Conservation (phyloP, 2,329 filamentous ascomycete species). For the Colletotrichum eleusines region DNA sequence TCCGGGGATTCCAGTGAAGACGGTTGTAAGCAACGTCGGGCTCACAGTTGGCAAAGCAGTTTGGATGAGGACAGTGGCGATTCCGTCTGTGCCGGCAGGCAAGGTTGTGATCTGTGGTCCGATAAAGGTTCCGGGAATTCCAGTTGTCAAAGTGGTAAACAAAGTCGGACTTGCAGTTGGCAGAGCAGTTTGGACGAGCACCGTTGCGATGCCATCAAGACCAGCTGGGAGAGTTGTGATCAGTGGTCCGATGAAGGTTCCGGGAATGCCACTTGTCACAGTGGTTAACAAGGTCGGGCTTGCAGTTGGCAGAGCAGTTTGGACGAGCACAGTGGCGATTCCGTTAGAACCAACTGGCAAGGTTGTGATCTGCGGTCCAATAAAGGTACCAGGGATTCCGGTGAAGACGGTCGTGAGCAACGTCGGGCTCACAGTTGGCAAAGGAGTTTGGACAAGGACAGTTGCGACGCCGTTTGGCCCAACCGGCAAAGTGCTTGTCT, state of each 20-base stretch:
- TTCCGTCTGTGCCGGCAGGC: no score
- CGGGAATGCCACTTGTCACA: no score
- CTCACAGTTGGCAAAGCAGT: neutral
- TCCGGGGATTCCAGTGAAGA: no score
- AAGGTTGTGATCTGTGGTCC: neutral
- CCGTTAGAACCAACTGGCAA: constrained; percentile 10
- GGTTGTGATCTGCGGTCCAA: neutral
- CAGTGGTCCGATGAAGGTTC: neutral
- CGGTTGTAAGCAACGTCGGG: no score
- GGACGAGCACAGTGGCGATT: constrained; percentile 15
- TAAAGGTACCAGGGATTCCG: no score
- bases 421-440: neutral
- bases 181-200: constrained; percentile 6
- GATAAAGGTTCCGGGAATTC: no score
- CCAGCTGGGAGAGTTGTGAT: constrained; percentile 6
- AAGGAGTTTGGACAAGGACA: constrained; percentile 12
- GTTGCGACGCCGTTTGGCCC: constrained; percentile 20
- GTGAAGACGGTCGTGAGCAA: no score
- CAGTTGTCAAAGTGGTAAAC: no score
- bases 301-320: neutral
- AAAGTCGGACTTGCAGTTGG: no score
- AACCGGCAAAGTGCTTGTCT: constrained; percentile 8
- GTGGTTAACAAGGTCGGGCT: no score
- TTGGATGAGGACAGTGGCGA: constrained; percentile 16
- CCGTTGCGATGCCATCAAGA: constrained; percentile 10